Base-by-base conservation (phyloP, 805 yeast genomes). In the Ogataea corticis region DNA sequence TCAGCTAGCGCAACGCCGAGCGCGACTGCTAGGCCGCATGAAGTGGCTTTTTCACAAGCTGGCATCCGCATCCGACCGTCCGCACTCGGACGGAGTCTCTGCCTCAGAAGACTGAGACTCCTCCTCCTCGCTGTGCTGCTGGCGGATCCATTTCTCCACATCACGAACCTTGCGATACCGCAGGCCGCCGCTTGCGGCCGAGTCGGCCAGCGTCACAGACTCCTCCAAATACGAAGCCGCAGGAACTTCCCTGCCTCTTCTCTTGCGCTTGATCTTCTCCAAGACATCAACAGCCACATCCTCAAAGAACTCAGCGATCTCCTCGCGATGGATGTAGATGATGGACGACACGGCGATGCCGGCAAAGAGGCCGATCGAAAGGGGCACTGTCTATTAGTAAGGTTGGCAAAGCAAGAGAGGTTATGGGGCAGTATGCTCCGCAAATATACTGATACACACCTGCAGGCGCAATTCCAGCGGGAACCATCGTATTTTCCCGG, bases 1-100 rank as follows among this genome's bases (percentile, higher is more conserved):
- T 79, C 10, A 73, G 76, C 55, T 76, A 50, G 43, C 16, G 14
- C 12, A n/a, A n/a, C n/a, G n/a, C n/a, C n/a, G n/a, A n/a, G n/a
- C n/a, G n/a, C n/a, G n/a, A n/a, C n/a, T n/a, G n/a, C n/a, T n/a
- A n/a, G n/a, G n/a, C n/a, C n/a, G n/a, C n/a, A n/a, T n/a, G n/a
- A n/a, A n/a, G n/a, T n/a, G n/a, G n/a, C n/a, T n/a, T n/a, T n/a
- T n/a, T n/a, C n/a, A n/a, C n/a, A n/a, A n/a, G n/a, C n/a, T n/a
- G 15, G 29, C 9, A 5, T 19, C 40, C 23, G 30, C 33, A 10
- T 38, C 27, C 30, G 44, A 41, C 7, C 3, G 12, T 9, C 19
- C 30, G 33, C 9, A 30, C 18, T 21, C 25, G 25, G n/a, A n/a
- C n/a, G n/a, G n/a, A n/a, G n/a, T n/a, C n/a, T n/a, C n/a, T n/a